Conservation (phyloP, 345 rosid species). For the Euclidium syriacum region DNA sequence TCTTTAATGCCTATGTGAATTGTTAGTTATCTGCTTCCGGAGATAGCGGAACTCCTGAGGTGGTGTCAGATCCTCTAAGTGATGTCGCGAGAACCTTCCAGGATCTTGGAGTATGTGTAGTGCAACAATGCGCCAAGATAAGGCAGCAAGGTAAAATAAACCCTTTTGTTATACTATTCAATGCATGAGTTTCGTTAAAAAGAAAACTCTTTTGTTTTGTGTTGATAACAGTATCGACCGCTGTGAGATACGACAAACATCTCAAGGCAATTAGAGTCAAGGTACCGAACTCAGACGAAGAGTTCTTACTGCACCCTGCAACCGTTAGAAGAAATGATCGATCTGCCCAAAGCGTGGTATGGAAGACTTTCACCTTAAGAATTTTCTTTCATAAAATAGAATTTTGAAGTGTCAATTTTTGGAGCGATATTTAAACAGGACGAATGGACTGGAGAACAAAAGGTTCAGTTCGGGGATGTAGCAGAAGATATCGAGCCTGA, state of each 20-base stretch:
- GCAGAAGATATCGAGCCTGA: constrained; percentile 87
- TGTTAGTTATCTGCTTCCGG: constrained; percentile 90
- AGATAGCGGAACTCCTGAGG: constrained; percentile 90
- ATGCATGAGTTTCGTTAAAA: not conserved
- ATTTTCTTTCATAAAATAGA: not conserved
- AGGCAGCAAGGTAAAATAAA: constrained; percentile 77
- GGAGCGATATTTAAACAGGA: constrained; percentile 54
- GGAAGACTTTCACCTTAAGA: not conserved
- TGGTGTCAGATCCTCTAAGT: constrained; percentile 84
- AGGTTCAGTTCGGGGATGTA: constrained; percentile 61
- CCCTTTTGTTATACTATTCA: not conserved
- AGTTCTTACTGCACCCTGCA: constrained; percentile 88
- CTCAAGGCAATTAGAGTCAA: constrained; percentile 79
- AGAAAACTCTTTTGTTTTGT: not conserved
- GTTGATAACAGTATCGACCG: constrained; percentile 64
- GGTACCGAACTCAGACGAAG: constrained; percentile 89
- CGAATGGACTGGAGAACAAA: constrained; percentile 93
- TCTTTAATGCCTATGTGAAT: not conserved
- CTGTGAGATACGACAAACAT: constrained; percentile 74
- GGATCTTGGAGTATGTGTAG: constrained; percentile 82
- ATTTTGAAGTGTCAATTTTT: not conserved
- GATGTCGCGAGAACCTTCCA: constrained; percentile 83
- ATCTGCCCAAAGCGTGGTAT: constrained; percentile 93
- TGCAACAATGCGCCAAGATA: constrained; percentile 94
- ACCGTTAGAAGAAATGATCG: constrained; percentile 89